Conservation (phyloP, 345 rosid genomes). For the Citrus medica region DNA sequence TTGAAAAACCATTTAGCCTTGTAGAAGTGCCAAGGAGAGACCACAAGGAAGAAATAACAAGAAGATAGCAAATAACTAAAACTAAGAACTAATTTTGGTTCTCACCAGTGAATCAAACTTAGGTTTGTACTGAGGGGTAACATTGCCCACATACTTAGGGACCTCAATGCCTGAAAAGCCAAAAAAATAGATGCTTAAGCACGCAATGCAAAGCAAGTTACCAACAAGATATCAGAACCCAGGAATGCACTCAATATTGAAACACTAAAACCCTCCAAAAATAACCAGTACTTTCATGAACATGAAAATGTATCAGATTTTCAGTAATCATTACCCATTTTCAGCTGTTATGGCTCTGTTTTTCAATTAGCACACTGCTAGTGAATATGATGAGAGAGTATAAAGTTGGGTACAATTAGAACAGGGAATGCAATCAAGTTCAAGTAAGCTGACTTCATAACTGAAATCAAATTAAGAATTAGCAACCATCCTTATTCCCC, state of each 20-base stretch:
- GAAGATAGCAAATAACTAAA: not conserved
- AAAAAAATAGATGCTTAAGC: not conserved
- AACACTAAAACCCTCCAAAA: not conserved
- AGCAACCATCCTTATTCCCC: no score
- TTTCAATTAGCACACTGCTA: no score
- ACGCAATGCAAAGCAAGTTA: not conserved
- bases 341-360: no score
- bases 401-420: no score
- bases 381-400: no score
- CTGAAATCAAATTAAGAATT: no score
- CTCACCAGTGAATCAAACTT: slow-evolving; percentile 79
- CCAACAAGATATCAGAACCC: not conserved
- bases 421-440: no score
- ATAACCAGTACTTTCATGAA: not conserved
- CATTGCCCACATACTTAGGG: slow-evolving; percentile 74
- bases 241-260: not conserved
- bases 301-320: not conserved
- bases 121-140: slow-evolving; percentile 80
- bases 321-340: not conserved
- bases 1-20: not conserved
- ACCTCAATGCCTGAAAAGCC: slow-evolving; percentile 54
- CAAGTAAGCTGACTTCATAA: no score
- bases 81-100: not conserved
- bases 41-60: not conserved
- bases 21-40: not conserved